These are phyloP conservation scores for Talaromyces amestolkiae DNA, from an alignment of 2,329 filamentous ascomycete genomes.

Conservation along the genomic window DNA sequence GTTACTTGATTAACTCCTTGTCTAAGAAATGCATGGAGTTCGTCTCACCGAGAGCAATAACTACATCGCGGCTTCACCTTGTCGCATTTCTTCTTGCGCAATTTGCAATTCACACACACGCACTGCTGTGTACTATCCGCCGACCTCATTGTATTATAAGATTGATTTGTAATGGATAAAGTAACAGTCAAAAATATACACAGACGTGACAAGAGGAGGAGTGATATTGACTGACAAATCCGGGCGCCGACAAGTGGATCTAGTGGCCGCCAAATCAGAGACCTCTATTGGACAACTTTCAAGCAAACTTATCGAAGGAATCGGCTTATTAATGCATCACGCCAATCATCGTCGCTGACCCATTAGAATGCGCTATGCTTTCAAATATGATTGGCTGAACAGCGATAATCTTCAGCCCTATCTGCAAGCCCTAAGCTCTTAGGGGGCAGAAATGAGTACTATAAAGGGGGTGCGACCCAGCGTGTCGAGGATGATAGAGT, in stretches of 20 bases:
- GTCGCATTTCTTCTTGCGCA: constrained; percentile 19
- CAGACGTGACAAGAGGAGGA: background rate
- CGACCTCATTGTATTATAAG: background rate
- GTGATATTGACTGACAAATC: background rate
- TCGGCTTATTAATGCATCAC: background rate
- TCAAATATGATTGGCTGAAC: background rate
- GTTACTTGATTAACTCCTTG: background rate
- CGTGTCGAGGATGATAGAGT: background rate
- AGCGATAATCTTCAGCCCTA: background rate
- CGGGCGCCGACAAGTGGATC: constrained; percentile 7
- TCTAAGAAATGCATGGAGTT: background rate
- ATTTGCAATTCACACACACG: constrained; percentile 16
- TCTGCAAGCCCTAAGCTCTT: background rate
- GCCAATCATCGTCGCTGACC: background rate
- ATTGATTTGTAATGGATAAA: background rate
- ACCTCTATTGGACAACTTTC: background rate
- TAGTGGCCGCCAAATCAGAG: background rate
- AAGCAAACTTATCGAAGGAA: background rate
- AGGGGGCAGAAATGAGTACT: background rate
- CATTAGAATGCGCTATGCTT: background rate
- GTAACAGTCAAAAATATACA: background rate
- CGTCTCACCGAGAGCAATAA: constrained; percentile 16
- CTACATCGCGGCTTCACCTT: constrained; percentile 9
- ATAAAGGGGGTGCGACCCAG: background rate
- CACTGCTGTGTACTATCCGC: background rate